Evolutionary conservation across 1,139 yeast genomes (phyloP), one percentile per base, ranked within the genome.

Genomic region (Diutina siamensis): DNA sequence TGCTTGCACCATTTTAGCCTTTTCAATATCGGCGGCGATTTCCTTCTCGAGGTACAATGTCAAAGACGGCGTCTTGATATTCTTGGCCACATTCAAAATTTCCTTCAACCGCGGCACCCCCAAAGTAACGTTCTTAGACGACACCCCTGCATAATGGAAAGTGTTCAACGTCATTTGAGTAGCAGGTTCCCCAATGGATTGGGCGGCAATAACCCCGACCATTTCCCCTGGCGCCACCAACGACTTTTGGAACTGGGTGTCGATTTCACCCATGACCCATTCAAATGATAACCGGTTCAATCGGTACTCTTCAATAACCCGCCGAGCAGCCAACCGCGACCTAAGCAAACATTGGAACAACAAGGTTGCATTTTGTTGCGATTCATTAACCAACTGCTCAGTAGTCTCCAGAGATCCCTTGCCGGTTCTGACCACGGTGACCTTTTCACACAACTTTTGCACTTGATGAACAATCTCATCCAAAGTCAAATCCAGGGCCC

Each of bases 71-170:
- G 99, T 94, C 66, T 89, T 92, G 74, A 92, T 88, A 57, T 86
- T 89, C 71, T 92, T 94, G 18, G 99, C 98, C 53, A 94, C 98
- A 63, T 92, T 92, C 65, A 94, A 78, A 78, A 94, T 94, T 73
- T 94, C 99, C 78, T 94, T 94, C 66, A 94, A 77, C 75, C 99
- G 94, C 54, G 99, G 99, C 61, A 94, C 98, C 78, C 99, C 99
- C 57, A 94, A 79, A 4, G 99, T 94, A 50, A 94, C 98, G 65
- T 94, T 94, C 81, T 92, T 94, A 10, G 97, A 89, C 36, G 97
- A 92, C 51, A 94, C 98, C 84, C 99, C 99, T 28, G 99, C 99
- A 74, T 89, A 94, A 74, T 94, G 99, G 95, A 94, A 94, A 56
- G 99, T 92, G 63, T 92, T 92, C 68, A 92, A 77, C 0, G 99